These are phyloP conservation scores for Saposhnikovia divaricata DNA, from an alignment of 129 eudicot species.

Conservation along the genomic window DNA sequence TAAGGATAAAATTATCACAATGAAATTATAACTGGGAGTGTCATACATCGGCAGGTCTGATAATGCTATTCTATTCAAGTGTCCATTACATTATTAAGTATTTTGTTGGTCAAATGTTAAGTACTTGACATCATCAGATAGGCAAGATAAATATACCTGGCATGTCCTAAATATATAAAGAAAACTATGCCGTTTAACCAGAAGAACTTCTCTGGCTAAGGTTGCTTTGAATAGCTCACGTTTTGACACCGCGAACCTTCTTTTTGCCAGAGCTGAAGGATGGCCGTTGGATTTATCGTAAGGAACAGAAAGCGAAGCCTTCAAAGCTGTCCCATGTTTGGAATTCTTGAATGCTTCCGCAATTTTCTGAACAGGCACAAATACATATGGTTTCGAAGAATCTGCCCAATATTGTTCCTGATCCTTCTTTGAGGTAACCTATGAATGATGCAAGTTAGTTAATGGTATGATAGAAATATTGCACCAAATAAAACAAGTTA, in stretches of 20 bases:
- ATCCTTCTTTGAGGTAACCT: conserved; percentile 94
- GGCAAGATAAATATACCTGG: conserved; percentile 35
- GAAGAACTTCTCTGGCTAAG: conserved; percentile 54
- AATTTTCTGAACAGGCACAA: conserved; percentile 52
- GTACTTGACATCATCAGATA: neutral
- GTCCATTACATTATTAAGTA: neutral
- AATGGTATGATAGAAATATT: neutral
- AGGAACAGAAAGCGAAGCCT: conserved; percentile 39
- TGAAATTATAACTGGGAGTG: neutral
- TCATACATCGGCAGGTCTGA: neutral
- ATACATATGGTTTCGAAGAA: conserved; percentile 51
- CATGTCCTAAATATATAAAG: conserved; percentile 64
- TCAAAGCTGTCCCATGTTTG: conserved; percentile 42
- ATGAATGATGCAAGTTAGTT: conserved; percentile 1
- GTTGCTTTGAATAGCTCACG: conserved; percentile 63
- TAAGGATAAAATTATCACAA: neutral
- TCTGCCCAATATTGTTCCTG: conserved; percentile 93
- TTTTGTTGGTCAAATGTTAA: neutral
- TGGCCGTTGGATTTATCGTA: conserved; percentile 57
- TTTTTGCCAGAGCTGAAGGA: conserved; percentile 46
- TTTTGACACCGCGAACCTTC: conserved; percentile 45
- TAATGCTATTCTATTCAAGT: neutral
- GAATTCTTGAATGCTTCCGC: conserved; percentile 62
- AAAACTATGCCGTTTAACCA: conserved; percentile 63
- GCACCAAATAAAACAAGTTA: conserved; percentile 11